Evolutionary conservation across 139 green algal genomes (phyloP).

Genomic region (Volvox reticuliferus): DNA sequence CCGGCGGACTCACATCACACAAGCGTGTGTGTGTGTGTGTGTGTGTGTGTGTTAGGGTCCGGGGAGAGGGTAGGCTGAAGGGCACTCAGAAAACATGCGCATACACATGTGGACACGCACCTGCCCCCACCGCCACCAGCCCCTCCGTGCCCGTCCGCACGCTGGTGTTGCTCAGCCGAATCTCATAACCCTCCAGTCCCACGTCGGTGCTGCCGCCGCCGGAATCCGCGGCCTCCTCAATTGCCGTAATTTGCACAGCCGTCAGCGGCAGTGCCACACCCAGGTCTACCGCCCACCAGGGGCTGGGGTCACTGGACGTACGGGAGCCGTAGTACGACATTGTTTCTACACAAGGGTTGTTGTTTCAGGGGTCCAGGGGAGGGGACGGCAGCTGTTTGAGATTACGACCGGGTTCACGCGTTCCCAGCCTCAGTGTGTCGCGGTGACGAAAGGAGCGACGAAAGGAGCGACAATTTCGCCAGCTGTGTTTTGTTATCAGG

Average conservation of each 20-base stretch:
- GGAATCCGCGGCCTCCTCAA: not conserved
- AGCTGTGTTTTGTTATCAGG: no score
- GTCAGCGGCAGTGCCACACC: conserved; percentile 9
- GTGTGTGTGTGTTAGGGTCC: not conserved
- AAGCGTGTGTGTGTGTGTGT: not conserved
- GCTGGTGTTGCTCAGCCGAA: conserved; percentile 3
- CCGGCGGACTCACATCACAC: not conserved
- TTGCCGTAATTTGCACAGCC: conserved; percentile 10
- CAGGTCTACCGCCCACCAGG: conserved; percentile 39
- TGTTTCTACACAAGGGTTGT: no score
- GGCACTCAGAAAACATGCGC: not conserved
- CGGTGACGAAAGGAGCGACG: no score
- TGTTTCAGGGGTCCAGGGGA: no score
- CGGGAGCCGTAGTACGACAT: conserved; percentile 1
- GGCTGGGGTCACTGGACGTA: not conserved
- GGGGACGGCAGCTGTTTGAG: no score
- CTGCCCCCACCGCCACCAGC: not conserved
- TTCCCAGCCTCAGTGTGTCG: no score
- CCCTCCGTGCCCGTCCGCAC: conserved; percentile 5
- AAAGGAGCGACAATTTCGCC: no score
- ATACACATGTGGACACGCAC: not conserved
- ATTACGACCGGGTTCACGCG: no score
- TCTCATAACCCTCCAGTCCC: not conserved
- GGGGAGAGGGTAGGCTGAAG: no score
- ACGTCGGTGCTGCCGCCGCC: not conserved